Percentiles rank a stretch among this genome's conserved stretches.
Evolutionary conservation across 2,329 filamentous ascomycete species (phyloP).

Genomic region (Hawksworthiomyces lignivorus): DNA sequence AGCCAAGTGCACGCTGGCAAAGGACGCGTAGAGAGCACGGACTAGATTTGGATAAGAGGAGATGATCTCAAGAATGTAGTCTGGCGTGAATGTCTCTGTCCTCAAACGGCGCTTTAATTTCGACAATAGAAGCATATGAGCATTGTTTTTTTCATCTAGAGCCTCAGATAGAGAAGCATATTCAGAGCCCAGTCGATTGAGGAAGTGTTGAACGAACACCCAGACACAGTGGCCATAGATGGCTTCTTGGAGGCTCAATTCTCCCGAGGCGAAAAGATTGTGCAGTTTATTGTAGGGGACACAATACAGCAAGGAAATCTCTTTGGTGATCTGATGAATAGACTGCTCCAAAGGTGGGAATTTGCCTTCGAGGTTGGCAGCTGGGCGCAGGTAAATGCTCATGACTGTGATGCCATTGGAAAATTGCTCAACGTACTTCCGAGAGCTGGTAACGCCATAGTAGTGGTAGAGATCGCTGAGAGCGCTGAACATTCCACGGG

Average conservation of each 20-base stretch:
- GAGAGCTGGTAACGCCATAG: conserved; percentile 90
- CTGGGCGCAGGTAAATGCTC: conserved; percentile 83
- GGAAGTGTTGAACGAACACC: conserved; percentile 96
- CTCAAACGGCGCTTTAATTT: conserved; percentile 94
- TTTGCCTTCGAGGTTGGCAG: conserved; percentile 44
- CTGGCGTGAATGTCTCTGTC: conserved; percentile 94
- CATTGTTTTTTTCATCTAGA: conserved; percentile 71
- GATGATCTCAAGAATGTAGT: conserved; percentile 98
- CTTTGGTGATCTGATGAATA: conserved; percentile 98
- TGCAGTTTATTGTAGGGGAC: conserved; percentile 97
- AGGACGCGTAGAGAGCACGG: conserved; percentile 80
- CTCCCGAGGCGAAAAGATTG: conserved; percentile 74
- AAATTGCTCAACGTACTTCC: conserved; percentile 98
- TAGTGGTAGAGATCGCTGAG: conserved; percentile 96
- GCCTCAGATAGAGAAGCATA: conserved; percentile 81
- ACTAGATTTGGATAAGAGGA: conserved; percentile 81
- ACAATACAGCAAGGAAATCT: conserved; percentile 93
- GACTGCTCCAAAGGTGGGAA: conserved; percentile 82
- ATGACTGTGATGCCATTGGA: conserved; percentile 97
- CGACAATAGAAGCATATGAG: conserved; percentile 77
- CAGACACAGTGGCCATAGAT: conserved; percentile 96
- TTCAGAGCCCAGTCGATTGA: conserved; percentile 88
- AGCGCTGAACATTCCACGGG: conserved; percentile 88
- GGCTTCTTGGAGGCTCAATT: conserved; percentile 88
- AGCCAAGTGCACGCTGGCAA: conserved; percentile 75